Percentiles rank a stretch among this genome's conserved stretches.
Evolutionary conservation across 208 protist genomes (phyloP).

Genomic region (Crithidia sp.): DNA sequence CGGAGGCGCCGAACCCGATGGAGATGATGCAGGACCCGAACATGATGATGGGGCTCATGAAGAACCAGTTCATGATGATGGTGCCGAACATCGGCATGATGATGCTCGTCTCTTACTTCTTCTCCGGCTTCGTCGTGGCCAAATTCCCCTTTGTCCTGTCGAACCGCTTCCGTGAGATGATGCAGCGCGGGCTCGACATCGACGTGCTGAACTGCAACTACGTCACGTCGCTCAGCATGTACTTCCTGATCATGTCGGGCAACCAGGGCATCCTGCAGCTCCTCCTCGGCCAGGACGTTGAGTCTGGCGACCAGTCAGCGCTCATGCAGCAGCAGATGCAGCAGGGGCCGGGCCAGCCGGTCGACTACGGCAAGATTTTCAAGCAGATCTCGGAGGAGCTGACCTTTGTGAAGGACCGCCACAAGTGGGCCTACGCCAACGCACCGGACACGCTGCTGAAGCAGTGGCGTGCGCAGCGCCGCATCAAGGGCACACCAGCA

Average conservation of each 20-base stretch:
- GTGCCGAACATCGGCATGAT: constrained; percentile 96
- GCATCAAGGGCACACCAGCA: constrained; percentile 18
- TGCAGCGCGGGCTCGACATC: constrained; percentile 96
- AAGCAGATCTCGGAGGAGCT: constrained; percentile 78
- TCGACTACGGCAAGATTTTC: constrained; percentile 84
- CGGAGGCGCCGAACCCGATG: constrained; percentile 86
- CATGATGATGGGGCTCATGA: constrained; percentile 95
- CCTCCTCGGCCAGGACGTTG: constrained; percentile 84
- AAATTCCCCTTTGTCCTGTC: constrained; percentile 97
- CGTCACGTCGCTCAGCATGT: constrained; percentile 95
- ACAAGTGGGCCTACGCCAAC: constrained; percentile 74
- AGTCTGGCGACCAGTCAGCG: constrained; percentile 39
- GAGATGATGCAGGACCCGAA: constrained; percentile 93
- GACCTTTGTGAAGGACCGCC: constrained; percentile 67
- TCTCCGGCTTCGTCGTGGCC: constrained; percentile 96
- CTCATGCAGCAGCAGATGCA: constrained; percentile 70
- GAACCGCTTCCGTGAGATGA: constrained; percentile 93
- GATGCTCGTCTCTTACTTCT: constrained; percentile 96
- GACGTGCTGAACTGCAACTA: constrained; percentile 94
- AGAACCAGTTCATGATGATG: constrained; percentile 94
- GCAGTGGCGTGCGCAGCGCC: constrained; percentile 52
- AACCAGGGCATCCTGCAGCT: constrained; percentile 93
- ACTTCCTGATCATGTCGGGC: constrained; percentile 96
- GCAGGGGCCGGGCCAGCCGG: constrained; percentile 56
- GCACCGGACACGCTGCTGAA: constrained; percentile 69